Base-by-base conservation (phyloP, 225 moss, liverwort and hornwort species). In the Lunularia cruciata region DNA sequence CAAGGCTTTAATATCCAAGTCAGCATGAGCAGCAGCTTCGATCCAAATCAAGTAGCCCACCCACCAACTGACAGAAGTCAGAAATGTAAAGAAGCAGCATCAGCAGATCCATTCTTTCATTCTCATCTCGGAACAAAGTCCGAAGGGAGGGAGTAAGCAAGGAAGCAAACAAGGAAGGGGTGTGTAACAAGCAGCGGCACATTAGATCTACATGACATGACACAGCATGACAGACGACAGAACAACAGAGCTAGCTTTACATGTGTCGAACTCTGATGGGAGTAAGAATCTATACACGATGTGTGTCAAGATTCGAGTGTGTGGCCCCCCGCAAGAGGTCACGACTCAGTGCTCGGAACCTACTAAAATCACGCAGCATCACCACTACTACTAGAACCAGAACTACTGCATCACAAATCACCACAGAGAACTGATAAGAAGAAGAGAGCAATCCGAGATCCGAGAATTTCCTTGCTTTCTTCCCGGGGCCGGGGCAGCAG, bases 241-340 rank as follows among this genome's bases (percentile, higher is more conserved):
- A 61, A n/a, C n/a, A n/a, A n/a, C n/a, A n/a, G n/a, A n/a, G n/a
- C n/a, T n/a, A n/a, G 39, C 61, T 61, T 61, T 61, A 40, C 61
- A 60, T 60, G 60, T 60, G 60, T 60, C 60, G 60, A 22, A 20
- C 23, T 22, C 8, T 60, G 60, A 38, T 38, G 60, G 54, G 37
- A 60, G 23, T 23, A 22, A 60, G 38, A 38, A 60, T 60, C 60
- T 60, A 39, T 39, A 37, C 37, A 60, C 60, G 38, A 60, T 60
- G 60, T 60, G 60, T 60, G 25, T 60, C 37, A 38, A 60, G 60
- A 60, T 60, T 39, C 60, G 60, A 59, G 59, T 37, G 14, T 60
- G 37, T 37, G 37, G 23, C 37, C 60, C n/a, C 37, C 38, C 26
- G 22, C 20, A 60, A 60, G 38, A 39, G 38, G 20, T 39, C 37